Conservation (phyloP, 768 basidiomycete species). For the Rhodotorula sphaerocarpa region DNA sequence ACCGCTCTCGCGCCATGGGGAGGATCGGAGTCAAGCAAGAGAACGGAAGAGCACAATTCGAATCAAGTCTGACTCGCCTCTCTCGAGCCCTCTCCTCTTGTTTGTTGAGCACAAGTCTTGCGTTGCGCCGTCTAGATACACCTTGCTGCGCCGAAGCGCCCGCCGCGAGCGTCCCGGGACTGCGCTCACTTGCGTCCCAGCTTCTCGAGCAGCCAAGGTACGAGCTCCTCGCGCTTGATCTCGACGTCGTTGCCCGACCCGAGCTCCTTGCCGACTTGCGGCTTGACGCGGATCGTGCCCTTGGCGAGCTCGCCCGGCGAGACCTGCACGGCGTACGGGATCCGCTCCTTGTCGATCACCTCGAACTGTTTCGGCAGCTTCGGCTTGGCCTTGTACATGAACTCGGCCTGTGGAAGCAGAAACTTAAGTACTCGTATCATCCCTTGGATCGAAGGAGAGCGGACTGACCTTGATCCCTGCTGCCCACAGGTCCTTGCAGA, state of each 20-base stretch:
- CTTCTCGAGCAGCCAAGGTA: constrained; percentile 22
- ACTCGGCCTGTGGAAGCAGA: constrained; percentile 60
- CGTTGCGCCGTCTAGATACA: no score
- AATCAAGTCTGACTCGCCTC: no score
- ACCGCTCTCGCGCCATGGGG: no score
- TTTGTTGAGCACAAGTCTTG: no score
- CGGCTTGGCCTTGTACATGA: constrained; percentile 83
- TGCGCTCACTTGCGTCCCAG: constrained; percentile 14
- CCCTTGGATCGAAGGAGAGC: no score
- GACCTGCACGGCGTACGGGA: constrained; percentile 87
- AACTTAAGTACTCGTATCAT: background rate
- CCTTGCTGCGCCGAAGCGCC: no score
- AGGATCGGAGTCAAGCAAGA: no score
- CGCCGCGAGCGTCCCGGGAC: no score
- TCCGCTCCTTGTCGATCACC: constrained; percentile 79
- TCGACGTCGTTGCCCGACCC: constrained; percentile 49
- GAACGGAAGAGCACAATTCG: no score
- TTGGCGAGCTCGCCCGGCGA: constrained; percentile 74
- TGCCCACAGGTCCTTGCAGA: constrained; percentile 71
- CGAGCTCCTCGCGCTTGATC: constrained; percentile 30
- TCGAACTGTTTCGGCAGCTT: constrained; percentile 80
- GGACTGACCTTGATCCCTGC: constrained; percentile 72
- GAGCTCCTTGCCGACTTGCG: constrained; percentile 56
- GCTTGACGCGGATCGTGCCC: constrained; percentile 78
- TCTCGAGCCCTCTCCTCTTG: no score